Evolutionary conservation across 805 yeast species (phyloP), one percentile per base, ranked within the genome.

Genomic region (Schwanniomyces sp.): DNA sequence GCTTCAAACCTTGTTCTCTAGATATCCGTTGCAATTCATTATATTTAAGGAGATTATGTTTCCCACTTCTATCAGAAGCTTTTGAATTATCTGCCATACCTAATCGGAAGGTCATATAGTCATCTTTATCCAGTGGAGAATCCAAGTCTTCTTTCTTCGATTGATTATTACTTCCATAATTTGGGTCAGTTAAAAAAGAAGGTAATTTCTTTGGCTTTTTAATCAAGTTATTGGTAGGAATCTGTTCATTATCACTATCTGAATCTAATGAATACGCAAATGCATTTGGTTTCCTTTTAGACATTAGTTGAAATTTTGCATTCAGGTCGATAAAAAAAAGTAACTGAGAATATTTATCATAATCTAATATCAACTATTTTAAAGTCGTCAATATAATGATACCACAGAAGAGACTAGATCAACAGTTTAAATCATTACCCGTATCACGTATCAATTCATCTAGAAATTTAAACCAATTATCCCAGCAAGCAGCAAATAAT

Each of bases 381-480:
- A 12, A 3, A 12, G 5, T 30, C 14, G 7, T 32, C n/a, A 14
- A 16, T 32, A 32, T 9, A 6, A 67, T 67, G 72, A 45, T 62
- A 43, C 65, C 70, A 24, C 61, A 59, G 42, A 63, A 59, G 44
- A 62, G 56, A 46, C 49, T 48, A 10, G 70, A 67, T 24, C 55
- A 56, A 30, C 52, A 64, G 11, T 60, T 62, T 50, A 57, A 53
- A 34, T 64, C 74, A 16, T 61, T 60, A 10, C 74, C 76, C 1
- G 65, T 67, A 17, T 65, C 75, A 1, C 59, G 77, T 12, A 71
- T 69, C 14, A 57, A 62, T 2, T 70, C 75, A 16, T 55, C 72
- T 1, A 54, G 53, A 28, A 52, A 73, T 14, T 49, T 72, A 26
- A 66, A 58, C 45, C 70, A 66, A 38, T 45, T 62, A 17, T 52